Evolutionary conservation across 345 rosid species (phyloP), one percentile per base, ranked within the genome.

Genomic region (Gossypium bickii): DNA sequence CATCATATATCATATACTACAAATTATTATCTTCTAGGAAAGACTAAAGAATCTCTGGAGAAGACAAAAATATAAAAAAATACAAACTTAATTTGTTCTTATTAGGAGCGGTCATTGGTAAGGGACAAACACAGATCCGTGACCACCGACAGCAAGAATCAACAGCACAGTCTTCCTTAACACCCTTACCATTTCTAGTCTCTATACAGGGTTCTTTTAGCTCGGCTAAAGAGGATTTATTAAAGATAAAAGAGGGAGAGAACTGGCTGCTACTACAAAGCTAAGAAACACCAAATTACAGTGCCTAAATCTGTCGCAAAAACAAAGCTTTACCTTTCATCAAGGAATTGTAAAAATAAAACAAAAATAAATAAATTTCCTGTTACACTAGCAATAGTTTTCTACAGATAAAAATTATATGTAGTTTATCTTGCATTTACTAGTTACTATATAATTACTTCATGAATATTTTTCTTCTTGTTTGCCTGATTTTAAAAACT

Each of bases 61-160:
- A 73, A 81, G 78, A 20, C 17, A 51, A 27, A 61, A 62, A 62
- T 34, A 34, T 34, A 61, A 57, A 57, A 71, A 16, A 16, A 5
- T 47, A 76, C 67, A 49, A 47, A 2, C 27, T 24, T 22, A 58
- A n/a, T 72, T 78, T 77, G 73, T 82, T 74, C 78, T 78, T 74
- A 68, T 78, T 78, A 75, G 78, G 74, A 49, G 75, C 56, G 66
- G 74, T 73, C 78, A 77, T 79, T 67, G 79, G 67, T 57, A 73
- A 67, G 59, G 41, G 77, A 73, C 79, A 65, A 72, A 81, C 74
- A 78, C 81, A 69, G 76, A 79, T 78, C 85, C 82, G 81, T 76
- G 84, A 85, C 47, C 77, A 72, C 80, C 80, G 85, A 85, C 85
- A 82, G 60, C 72, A 77, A 77, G 85, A 82, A 85, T 85, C 85